Base-by-base conservation (phyloP, 306 rosid species). In the Cucurbita pepo region DNA sequence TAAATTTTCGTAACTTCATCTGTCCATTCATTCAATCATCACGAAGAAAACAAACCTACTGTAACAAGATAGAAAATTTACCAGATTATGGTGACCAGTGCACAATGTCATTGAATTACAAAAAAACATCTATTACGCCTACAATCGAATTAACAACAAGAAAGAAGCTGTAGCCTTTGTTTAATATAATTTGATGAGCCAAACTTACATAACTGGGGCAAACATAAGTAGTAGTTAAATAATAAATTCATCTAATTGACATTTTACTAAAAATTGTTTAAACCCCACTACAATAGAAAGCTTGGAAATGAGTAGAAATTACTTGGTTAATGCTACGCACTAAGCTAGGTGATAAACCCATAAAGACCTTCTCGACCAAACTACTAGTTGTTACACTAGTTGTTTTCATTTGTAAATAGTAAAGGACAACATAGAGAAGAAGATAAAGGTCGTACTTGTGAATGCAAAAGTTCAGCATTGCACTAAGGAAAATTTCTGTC, bases 381-480 rank as follows among this genome's bases (percentile, higher is more conserved):
- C 25, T 10, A 63, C 44, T 14, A 25, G 34, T 34, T 59, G n/a
- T 64, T 41, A 47, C 56, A 47, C 25, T n/a, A 7, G 30, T 45
- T 14, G 7, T 18, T 10, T 59, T 58, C 4, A 8, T 59, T 25
- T 22, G 37, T 37, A 59, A 50, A 50, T 0, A 12, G 60, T 4
- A 30, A 50, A 30, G 15, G 47, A 51, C 25, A 3, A 41, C 3
- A 15, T 7, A 7, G 47, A 69, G 56, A 14, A 22, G 19, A 57
- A 57, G 54, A 45, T 55, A 25, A 71, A 63, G 14, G 10, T 25
- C 52, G 73, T 30, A 90, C 98, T 89, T 90, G 62, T 90, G 75
- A 36, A 88, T 80, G 57, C 79, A 77, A 77, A 82, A 93, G 83
- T 90, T 90, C 69, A 93, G 85, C 53, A 93, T 78, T 45, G 96